phyloP scores from a whole-genome alignment of 371 early-diverging fungal species.

The Mortierella sp. region DNA sequence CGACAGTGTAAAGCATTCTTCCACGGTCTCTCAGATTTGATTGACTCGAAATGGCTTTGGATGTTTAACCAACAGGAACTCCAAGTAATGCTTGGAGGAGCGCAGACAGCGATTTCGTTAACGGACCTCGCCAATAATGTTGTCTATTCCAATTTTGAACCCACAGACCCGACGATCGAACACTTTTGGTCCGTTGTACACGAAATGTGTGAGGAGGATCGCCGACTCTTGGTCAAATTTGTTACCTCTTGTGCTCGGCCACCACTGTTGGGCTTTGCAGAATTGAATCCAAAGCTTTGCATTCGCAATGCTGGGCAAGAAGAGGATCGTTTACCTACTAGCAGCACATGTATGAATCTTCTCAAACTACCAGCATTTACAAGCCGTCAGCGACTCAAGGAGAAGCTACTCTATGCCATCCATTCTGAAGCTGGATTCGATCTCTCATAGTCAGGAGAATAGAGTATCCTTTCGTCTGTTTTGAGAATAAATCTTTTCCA shows the following conservation, averaged over 20 bases:
- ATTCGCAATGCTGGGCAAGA: conserved; percentile 76
- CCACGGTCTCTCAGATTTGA: conserved; percentile 81
- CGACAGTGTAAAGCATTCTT: conserved; percentile 88
- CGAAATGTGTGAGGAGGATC: conserved; percentile 70
- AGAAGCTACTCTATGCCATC: conserved; percentile 89
- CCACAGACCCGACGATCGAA: conserved; percentile 74
- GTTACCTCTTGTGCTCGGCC: conserved; percentile 93
- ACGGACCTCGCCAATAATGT: conserved; percentile 82
- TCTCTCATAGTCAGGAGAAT: conserved; percentile 62
- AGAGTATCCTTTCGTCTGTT: too few species aligned
- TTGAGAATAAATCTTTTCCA: too few species aligned
- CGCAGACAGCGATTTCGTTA: conserved; percentile 78
- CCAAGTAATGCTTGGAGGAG: conserved; percentile 90
- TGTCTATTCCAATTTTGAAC: conserved; percentile 82
- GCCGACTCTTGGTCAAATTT: conserved; percentile 84
- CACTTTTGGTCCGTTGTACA: conserved; percentile 88
- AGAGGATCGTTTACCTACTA: conserved; percentile 77
- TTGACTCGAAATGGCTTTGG: conserved; percentile 80
- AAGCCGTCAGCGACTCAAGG: conserved; percentile 61
- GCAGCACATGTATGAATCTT: conserved; percentile 94
- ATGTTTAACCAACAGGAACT: conserved; percentile 91
- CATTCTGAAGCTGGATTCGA: conserved; percentile 93
- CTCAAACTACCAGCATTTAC: conserved; percentile 90
- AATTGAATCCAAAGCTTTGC: conserved; percentile 80
- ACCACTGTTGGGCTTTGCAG: conserved; percentile 91